Evolutionary conservation across 108 stramenopile species (phyloP).

Genomic region (Cyclotella kingstonii): DNA sequence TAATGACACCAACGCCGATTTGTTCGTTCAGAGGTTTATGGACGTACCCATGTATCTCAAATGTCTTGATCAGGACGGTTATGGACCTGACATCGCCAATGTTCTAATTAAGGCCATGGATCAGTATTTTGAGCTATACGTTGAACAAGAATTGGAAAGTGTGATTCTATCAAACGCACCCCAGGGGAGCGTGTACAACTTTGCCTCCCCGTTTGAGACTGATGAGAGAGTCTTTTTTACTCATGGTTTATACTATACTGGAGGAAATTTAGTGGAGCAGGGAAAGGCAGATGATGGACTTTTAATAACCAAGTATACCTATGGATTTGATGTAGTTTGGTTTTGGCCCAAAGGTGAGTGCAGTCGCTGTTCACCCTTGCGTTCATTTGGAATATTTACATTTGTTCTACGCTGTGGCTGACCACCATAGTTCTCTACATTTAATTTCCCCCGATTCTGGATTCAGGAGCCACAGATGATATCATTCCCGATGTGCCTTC

Average conservation of each 20-base stretch:
- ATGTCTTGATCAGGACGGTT: slow-evolving; percentile 13
- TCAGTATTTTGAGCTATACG: slow-evolving; percentile 15
- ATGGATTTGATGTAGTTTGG: slow-evolving; percentile 29
- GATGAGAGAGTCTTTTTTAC: slow-evolving; percentile 12
- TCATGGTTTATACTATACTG: slow-evolving; percentile 13
- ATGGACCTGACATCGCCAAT: slow-evolving; percentile 17
- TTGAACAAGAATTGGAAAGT: slow-evolving; percentile 3
- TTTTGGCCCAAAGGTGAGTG: slow-evolving; percentile 28
- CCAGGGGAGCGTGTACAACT: slow-evolving; percentile 13
- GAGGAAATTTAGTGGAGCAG: slow-evolving; percentile 9
- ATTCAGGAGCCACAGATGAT: slow-evolving; percentile 15
- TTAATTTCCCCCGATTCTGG: too few species aligned
- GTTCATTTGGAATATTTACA: not conserved
- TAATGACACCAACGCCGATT: slow-evolving; percentile 8
- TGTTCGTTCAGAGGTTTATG: slow-evolving; percentile 17
- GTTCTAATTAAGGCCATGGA: slow-evolving; percentile 24
- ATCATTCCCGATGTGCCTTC: slow-evolving; percentile 16
- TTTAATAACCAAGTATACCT: slow-evolving; percentile 22
- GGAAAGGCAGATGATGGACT: slow-evolving; percentile 9
- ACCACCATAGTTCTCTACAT: not conserved
- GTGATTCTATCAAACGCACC: slow-evolving; percentile 2
- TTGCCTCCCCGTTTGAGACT: slow-evolving; percentile 11
- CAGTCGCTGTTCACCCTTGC: not conserved
- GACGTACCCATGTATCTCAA: slow-evolving; percentile 19
- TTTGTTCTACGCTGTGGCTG: not conserved